Percentiles rank a stretch among this genome's conserved stretches.
These are phyloP conservation scores for Capsicum pubescens DNA, from an alignment of 257 asterid genomes.

Conservation along the genomic window DNA sequence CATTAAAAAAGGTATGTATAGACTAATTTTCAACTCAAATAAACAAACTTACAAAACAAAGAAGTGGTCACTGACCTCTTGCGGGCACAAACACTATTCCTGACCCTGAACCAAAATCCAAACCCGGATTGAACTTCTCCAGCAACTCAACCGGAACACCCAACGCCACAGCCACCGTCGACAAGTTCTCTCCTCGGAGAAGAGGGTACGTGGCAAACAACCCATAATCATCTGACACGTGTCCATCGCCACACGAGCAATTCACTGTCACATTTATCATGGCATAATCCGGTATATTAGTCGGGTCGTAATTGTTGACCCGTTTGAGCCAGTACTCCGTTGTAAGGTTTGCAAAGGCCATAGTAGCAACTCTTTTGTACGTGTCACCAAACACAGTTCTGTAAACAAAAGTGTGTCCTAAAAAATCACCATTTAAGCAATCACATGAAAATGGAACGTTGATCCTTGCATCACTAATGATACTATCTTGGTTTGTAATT, in stretches of 20 bases:
- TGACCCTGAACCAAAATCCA: constrained; percentile 55
- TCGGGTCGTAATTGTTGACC: constrained; percentile 65
- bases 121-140: constrained; percentile 52
- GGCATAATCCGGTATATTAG: constrained; percentile 49
- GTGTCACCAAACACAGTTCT: constrained; percentile 63
- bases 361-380: constrained; percentile 50
- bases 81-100: constrained; percentile 74
- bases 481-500: constrained; percentile 41
- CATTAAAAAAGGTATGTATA: neutral
- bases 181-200: constrained; percentile 52
- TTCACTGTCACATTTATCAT: constrained; percentile 72
- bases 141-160: constrained; percentile 55
- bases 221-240: constrained; percentile 68
- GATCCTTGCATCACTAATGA: constrained; percentile 52
- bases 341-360: constrained; percentile 65
- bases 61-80: constrained; percentile 54
- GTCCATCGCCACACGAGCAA: constrained; percentile 74
- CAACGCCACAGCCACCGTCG: constrained; percentile 45
- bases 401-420: constrained; percentile 70
- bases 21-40: neutral
- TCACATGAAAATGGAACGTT: constrained; percentile 74
- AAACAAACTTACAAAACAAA: neutral
- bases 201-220: constrained; percentile 66
- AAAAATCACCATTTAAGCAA: constrained; percentile 76
- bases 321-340: constrained; percentile 64